These are phyloP conservation scores for Vicia villosa DNA, from an alignment of 306 rosid species.

Conservation along the genomic window DNA sequence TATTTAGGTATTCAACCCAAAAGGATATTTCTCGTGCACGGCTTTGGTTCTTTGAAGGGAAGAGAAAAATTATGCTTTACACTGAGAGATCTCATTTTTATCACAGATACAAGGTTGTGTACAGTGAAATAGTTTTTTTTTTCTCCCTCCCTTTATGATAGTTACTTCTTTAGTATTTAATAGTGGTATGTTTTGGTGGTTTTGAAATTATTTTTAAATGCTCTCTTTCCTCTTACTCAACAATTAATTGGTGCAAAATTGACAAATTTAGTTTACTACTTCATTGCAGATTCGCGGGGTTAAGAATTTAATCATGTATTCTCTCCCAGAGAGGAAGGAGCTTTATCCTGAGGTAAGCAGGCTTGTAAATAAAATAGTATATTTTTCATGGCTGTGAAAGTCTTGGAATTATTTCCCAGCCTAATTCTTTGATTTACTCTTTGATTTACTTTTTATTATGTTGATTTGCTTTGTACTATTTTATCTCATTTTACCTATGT, in stretches of 20 bases:
- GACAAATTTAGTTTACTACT: conserved; percentile 31
- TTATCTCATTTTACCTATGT: not conserved
- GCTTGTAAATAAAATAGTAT: conserved; percentile 27
- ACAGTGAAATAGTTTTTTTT: conserved; percentile 3
- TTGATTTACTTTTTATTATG: not conserved
- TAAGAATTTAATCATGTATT: conserved; percentile 70
- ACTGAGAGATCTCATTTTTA: conserved; percentile 93
- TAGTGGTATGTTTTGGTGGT: not conserved
- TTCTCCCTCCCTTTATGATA: not conserved
- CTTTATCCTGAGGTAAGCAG: conserved; percentile 83
- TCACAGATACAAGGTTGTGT: conserved; percentile 82
- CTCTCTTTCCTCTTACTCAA: not conserved
- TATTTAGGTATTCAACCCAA: conserved; percentile 72
- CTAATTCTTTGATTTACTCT: not conserved
- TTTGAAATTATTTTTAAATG: conserved; percentile 7
- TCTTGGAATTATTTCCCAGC: conserved; percentile 22
- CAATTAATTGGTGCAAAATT: not conserved
- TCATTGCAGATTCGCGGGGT: conserved; percentile 79
- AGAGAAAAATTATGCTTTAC: conserved; percentile 79
- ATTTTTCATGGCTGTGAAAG: conserved; percentile 20
- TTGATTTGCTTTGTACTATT: conserved; percentile 6
- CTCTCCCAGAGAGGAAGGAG: conserved; percentile 89
- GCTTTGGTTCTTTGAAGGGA: conserved; percentile 78
- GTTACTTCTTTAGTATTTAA: conserved; percentile 14
- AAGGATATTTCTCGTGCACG: conserved; percentile 86